Conservation (phyloP, 2,329 filamentous ascomycete genomes). For the Colletotrichum karsti region DNA sequence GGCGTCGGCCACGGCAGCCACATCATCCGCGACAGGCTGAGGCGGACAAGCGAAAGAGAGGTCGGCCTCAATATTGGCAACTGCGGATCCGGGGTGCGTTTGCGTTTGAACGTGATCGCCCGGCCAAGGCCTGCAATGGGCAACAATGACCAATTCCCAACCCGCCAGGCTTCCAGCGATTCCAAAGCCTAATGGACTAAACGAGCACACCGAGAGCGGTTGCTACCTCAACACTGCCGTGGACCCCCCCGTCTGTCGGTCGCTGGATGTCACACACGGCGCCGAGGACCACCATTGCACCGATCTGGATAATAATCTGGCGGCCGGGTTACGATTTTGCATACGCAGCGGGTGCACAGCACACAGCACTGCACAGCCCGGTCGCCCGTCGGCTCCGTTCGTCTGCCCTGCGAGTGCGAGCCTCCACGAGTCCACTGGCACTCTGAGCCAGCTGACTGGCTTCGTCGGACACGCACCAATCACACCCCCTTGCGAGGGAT, state of each 20-base stretch:
- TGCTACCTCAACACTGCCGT: constrained; percentile 13
- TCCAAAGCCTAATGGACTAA: background rate
- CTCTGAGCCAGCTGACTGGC: constrained; percentile 17
- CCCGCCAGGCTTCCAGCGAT: background rate
- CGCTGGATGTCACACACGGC: background rate
- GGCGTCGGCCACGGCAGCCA: background rate
- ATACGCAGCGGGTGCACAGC: background rate
- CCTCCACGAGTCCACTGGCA: too few species aligned
- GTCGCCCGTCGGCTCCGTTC: constrained; percentile 17
- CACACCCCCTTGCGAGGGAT: constrained; percentile 1
- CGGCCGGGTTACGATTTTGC: background rate
- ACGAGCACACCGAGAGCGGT: constrained; percentile 12
- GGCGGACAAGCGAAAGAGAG: constrained; percentile 2
- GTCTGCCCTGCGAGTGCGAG: constrained; percentile 18
- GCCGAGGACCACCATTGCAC: constrained; percentile 4
- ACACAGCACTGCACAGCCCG: constrained; percentile 18
- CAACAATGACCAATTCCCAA: constrained; percentile 14
- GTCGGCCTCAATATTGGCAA: constrained; percentile 16
- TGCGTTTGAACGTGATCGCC: background rate
- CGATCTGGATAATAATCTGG: background rate
- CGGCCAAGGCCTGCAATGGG: constrained; percentile 5
- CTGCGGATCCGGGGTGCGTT: background rate
- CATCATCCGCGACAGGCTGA: constrained; percentile 13
- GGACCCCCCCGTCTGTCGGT: background rate
- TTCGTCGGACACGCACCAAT: constrained; percentile 21